A percentile compares a stretch with the other conserved stretches of the same genome.
Evolutionary conservation across 768 basidiomycete species (phyloP).

Genomic region (Clitopilus hobsonii): DNA sequence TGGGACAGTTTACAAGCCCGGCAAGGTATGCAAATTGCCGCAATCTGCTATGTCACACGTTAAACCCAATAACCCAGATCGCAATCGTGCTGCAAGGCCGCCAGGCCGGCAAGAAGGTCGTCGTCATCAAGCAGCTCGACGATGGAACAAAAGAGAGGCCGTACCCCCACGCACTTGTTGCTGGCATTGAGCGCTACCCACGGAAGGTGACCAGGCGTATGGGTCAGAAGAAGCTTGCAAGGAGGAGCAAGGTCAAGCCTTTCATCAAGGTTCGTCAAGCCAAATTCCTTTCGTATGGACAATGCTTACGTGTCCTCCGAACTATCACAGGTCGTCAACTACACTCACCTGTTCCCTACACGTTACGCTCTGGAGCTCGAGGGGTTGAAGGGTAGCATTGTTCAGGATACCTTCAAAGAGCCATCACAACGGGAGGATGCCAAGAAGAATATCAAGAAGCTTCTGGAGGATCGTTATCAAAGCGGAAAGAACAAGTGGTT

Average conservation of each 20-base stretch:
- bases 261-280: constrained; percentile 84
- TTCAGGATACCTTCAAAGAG: constrained; percentile 94
- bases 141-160: constrained; percentile 95
- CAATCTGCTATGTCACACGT: not conserved
- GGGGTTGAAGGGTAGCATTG: constrained; percentile 82
- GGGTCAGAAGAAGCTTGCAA: constrained; percentile 92
- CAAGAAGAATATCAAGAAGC: constrained; percentile 95
- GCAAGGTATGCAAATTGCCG: constrained; percentile 55
- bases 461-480: constrained; percentile 92
- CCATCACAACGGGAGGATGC: constrained; percentile 90
- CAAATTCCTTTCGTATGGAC: not conserved
- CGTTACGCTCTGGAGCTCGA: constrained; percentile 98
- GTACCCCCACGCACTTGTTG: constrained; percentile 98
- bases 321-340: constrained; percentile 75
- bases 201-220: constrained; percentile 96
- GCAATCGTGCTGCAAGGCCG: constrained; percentile 98
- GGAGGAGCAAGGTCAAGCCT: constrained; percentile 96
- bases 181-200: constrained; percentile 97
- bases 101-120: constrained; percentile 99
- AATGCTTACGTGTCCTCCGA: no score
- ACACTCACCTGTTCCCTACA: constrained; percentile 98
- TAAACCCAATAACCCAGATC: constrained; percentile 45
- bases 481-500: constrained; percentile 98
- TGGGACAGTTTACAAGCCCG: constrained; percentile 82
- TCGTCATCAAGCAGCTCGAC: constrained; percentile 96